Conservation (phyloP, 768 basidiomycete species). For the Erythrobasidium yunnanense region DNA sequence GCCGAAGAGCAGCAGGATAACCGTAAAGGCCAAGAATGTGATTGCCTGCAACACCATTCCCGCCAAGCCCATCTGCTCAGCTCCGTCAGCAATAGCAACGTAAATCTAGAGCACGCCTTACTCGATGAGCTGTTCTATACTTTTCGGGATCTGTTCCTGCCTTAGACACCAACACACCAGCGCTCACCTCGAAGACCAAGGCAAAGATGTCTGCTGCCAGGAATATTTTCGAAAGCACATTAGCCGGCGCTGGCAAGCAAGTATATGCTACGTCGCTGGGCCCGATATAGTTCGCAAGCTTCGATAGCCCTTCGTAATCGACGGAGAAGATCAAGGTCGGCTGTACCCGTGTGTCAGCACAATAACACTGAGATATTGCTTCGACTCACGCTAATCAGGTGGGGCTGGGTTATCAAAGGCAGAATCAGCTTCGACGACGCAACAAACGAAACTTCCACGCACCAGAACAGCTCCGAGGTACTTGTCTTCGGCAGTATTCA, state of each 20-base stretch:
- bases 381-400: background rate
- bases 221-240: background rate
- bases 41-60: background rate
- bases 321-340: background rate
- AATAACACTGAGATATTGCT: background rate
- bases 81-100: background rate
- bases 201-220: background rate
- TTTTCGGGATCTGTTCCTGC: background rate
- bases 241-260: background rate
- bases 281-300: background rate
- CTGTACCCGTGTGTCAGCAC: background rate
- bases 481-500: no score
- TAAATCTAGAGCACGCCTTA: background rate
- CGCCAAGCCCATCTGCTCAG: constrained; percentile 19
- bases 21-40: background rate
- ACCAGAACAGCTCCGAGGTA: no score
- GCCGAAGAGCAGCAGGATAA: constrained; percentile 7
- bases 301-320: background rate
- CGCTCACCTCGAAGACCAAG: background rate
- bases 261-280: background rate
- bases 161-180: background rate
- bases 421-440: no score
- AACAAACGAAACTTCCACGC: no score
- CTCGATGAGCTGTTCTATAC: background rate
- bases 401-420: no score